Base-by-base conservation (phyloP, 2,329 filamentous ascomycete genomes). In the Raffaelea deltoideospora region DNA sequence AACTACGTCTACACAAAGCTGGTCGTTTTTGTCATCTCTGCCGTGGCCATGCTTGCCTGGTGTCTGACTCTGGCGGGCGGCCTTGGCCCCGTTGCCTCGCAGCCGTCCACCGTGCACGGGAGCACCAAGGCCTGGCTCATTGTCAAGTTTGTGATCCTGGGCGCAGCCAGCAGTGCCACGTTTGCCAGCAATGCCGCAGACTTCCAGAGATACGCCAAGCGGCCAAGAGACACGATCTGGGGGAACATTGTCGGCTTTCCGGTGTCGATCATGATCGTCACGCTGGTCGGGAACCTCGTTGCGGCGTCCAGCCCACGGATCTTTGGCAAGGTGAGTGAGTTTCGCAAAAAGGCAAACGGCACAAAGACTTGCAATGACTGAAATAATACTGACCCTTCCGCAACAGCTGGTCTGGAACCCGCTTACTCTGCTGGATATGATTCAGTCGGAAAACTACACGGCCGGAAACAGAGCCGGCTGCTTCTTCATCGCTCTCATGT, bases 241-340 rank as follows among this genome's bases (percentile, higher is more conserved):
- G 59, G 57, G 1, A 58, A 64, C 35, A 9, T 61, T 3, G 27
- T 63, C 17, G 55, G 59, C 17, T 62, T 61, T 37, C 60, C 59
- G 0, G 13, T 62, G 0, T 48, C 58, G 2, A 60, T 56, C 40
- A 40, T 59, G 5, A 32, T 61, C 6, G 53, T 60, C 13, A 46
- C 52, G 1, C 41, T 61, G 10, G 44, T 62, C n/a, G 60, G 60
- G 3, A 60, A 39, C 34, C 10, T 44, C 9, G 40, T 44, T n/a
- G 38, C 31, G 15, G 37, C 42, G 13, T 26, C 33, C 11, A 30
- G 37, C 20, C 35, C 36, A 18, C 23, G 26, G 17, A 40, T 44
- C 37, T 44, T 41, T 29, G 40, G 40, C 34, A 22, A 26, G 15
- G 20, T 34, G n/a, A n/a, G n/a, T n/a, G 10, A 14, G 29, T 31